Evolutionary conservation across 2,329 filamentous ascomycete species (phyloP), one percentile per base, ranked within the genome.

Genomic region (Pseudofabraea citricarpa): DNA sequence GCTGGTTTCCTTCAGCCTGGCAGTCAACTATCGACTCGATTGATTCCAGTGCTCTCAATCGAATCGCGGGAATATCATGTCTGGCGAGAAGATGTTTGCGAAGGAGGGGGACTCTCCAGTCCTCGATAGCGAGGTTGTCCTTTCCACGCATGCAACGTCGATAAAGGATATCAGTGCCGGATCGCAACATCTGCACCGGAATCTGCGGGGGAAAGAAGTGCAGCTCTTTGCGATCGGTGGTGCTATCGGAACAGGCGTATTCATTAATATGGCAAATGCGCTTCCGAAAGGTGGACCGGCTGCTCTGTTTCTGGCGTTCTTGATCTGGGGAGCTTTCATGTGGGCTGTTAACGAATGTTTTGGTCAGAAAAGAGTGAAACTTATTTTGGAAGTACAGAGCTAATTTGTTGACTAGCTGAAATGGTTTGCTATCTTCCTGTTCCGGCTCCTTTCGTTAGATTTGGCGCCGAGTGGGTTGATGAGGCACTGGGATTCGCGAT

Each of bases 261-360:
- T 81, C 50, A 64, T 82, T n/a, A 76, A 77, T 19, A 78, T 75
- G 3, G 77, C 77, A 10, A 73, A 73, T 52, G 72, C 74, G 7
- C 60, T 81, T 35, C 68, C 74, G 1, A 77, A 68, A 0, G 77
- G 74, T 24, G 77, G 77, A 0, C 77, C 77, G 4, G 75, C 72
- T 0, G 73, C 73, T 9, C 67, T 77, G 49, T 61, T 81, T 5
- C 66, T 80, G 22, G 69, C 68, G 36, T 80, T 77, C 50, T 62
- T 69, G 36, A 71, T 77, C 49, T 71, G 73, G 19, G 44, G 21
- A 39, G 74, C 74, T 29, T 69, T 55, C 10, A 75, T 79, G 46
- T 71, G 79, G 26, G 79, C 74, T 45, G 62, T 74, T 15, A 42
- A 46, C 37, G 27, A 43, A 24, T 46, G 44, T 31, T 46, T 46